These are phyloP conservation scores for Willaertia magna DNA, from an alignment of 208 protist species.

Conservation along the genomic window DNA sequence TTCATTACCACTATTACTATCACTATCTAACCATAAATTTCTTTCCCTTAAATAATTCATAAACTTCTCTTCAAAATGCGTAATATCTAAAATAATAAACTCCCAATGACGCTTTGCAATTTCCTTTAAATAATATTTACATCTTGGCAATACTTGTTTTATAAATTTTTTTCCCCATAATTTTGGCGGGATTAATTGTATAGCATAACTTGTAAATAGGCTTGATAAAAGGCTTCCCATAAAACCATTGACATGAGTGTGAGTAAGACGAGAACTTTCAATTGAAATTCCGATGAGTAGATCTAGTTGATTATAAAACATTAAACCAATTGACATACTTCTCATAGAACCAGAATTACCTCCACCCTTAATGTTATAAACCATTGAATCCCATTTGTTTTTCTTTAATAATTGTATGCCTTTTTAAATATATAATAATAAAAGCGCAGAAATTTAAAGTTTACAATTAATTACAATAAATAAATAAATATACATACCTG, in stretches of 20 bases:
- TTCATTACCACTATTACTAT: background rate
- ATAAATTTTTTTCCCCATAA: background rate
- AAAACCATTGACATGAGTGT: background rate
- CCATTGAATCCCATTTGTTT: background rate
- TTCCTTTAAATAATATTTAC: background rate
- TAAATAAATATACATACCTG: background rate
- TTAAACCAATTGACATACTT: background rate
- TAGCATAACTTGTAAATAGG: background rate
- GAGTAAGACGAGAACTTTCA: background rate
- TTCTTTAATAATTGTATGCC: background rate
- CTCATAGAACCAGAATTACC: background rate
- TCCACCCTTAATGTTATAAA: background rate
- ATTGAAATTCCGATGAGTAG: background rate
- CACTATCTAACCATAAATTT: background rate
- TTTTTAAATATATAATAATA: too few relatives aligned
- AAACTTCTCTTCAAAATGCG: background rate
- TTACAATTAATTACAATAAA: too few relatives aligned
- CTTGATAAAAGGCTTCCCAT: background rate
- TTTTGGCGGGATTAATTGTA: background rate
- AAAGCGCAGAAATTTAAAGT: too few relatives aligned
- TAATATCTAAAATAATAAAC: background rate
- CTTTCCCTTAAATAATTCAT: background rate
- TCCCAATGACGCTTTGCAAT: background rate
- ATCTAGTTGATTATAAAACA: background rate
- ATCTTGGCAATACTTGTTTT: background rate